phyloP scores from a whole-genome alignment of 169 alveolate genomes.

The Eimeria acervulina region DNA sequence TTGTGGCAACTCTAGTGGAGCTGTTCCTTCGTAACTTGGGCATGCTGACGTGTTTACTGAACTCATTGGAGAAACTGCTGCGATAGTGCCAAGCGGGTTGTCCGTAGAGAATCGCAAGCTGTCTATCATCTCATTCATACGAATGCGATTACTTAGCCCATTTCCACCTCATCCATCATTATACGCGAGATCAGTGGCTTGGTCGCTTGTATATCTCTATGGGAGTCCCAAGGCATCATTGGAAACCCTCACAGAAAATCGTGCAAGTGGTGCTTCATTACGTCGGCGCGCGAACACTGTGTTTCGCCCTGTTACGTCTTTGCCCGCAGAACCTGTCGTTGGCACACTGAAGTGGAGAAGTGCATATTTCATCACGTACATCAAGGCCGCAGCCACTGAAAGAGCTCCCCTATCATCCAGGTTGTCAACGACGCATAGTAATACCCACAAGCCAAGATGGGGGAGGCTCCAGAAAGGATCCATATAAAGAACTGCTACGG shows the following conservation, averaged over 20 bases:
- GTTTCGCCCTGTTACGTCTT: not conserved
- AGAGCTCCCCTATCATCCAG: not conserved
- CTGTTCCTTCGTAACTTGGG: not conserved
- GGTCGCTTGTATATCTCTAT: not conserved
- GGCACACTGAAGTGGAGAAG: not conserved
- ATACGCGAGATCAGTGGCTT: not conserved
- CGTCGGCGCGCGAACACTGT: not conserved
- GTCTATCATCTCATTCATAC: not conserved
- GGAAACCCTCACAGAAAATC: not conserved
- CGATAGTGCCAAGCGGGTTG: not conserved
- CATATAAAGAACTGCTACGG: slow-evolving; percentile 77
- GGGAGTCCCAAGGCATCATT: not conserved
- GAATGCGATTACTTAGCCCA: not conserved
- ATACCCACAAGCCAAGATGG: slow-evolving; percentile 21
- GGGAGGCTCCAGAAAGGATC: slow-evolving; percentile 36
- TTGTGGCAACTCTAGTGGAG: not conserved
- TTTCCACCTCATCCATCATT: not conserved
- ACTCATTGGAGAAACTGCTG: not conserved
- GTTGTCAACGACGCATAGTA: not conserved
- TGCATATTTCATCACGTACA: not conserved
- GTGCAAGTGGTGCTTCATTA: not conserved
- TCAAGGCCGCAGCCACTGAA: not conserved
- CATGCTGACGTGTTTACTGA: not conserved
- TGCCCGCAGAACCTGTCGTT: not conserved
- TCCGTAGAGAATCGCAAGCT: not conserved